Percentiles rank a stretch among this genome's conserved stretches.
phyloP scores from a whole-genome alignment of 129 eudicot species.

The Arctium lappa region DNA sequence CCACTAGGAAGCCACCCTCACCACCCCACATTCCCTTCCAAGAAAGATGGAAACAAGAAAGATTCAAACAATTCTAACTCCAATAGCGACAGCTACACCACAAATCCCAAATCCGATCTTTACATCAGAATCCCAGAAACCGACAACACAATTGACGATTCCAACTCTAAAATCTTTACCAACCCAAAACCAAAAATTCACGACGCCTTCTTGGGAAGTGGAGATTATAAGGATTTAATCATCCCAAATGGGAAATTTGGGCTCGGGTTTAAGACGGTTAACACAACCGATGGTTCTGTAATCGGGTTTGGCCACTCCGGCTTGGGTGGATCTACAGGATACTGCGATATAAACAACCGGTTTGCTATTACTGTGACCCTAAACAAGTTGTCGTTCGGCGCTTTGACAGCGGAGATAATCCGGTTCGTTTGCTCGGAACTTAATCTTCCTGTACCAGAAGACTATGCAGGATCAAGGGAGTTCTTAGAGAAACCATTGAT shows the following conservation, averaged over 20 bases:
- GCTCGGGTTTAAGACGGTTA: constrained; percentile 68
- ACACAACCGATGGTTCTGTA: constrained; percentile 52
- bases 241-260: constrained; percentile 66
- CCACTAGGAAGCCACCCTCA: constrained; percentile 88
- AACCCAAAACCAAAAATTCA: constrained; percentile 51
- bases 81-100: constrained; percentile 1
- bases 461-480: constrained; percentile 42
- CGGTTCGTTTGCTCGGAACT: constrained; percentile 81
- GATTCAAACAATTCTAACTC: constrained; percentile 18
- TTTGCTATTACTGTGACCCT: constrained; percentile 77
- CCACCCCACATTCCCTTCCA: constrained; percentile 55
- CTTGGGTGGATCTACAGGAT: constrained; percentile 93
- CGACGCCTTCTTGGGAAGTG: constrained; percentile 84
- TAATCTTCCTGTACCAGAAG: constrained; percentile 66
- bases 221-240: constrained; percentile 59
- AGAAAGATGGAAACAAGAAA: constrained; percentile 27
- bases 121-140: constrained; percentile 46
- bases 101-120: constrained; percentile 6
- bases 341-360: constrained; percentile 63
- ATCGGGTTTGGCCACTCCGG: constrained; percentile 94
- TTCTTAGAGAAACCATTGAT: constrained; percentile 48
- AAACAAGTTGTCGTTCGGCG: constrained; percentile 80
- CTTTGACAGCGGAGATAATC: constrained; percentile 60
- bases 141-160: constrained; percentile 9
- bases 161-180: constrained; percentile 39